These are phyloP conservation scores for Plectranthus barbatus DNA, from an alignment of 257 asterid genomes.

Conservation along the genomic window DNA sequence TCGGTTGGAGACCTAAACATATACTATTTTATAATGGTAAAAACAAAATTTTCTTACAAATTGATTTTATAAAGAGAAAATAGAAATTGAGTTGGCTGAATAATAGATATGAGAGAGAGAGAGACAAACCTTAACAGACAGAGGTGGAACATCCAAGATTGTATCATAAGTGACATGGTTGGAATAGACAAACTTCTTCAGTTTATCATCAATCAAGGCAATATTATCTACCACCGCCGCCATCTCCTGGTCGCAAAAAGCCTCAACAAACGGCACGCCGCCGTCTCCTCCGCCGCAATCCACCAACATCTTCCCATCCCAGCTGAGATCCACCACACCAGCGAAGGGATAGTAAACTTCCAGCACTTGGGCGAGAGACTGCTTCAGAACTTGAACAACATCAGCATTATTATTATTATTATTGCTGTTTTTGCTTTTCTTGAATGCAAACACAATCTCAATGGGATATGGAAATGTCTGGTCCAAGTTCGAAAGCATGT, in stretches of 20 bases:
- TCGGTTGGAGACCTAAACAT: no score
- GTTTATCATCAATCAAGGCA: background rate
- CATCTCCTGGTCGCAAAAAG: background rate
- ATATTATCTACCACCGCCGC: background rate
- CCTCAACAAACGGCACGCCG: background rate
- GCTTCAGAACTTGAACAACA: background rate
- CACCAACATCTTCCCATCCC: slow-evolving; percentile 1
- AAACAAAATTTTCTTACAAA: no score
- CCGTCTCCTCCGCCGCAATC: background rate
- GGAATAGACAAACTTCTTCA: background rate
- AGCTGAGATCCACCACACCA: background rate
- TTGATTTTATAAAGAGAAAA: no score
- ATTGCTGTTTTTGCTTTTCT: no score
- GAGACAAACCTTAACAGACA: background rate
- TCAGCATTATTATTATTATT: background rate
- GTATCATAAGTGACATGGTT: background rate
- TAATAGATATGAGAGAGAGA: no score
- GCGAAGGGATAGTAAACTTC: background rate
- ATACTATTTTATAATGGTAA: no score
- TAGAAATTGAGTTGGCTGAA: no score
- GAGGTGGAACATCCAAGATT: background rate
- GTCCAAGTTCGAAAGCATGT: slow-evolving; percentile 1
- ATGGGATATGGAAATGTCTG: background rate
- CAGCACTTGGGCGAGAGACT: background rate
- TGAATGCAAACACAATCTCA: background rate